phyloP scores from a whole-genome alignment of 495 filamentous ascomycete species.

The Hypoxylon crocopeplum region DNA sequence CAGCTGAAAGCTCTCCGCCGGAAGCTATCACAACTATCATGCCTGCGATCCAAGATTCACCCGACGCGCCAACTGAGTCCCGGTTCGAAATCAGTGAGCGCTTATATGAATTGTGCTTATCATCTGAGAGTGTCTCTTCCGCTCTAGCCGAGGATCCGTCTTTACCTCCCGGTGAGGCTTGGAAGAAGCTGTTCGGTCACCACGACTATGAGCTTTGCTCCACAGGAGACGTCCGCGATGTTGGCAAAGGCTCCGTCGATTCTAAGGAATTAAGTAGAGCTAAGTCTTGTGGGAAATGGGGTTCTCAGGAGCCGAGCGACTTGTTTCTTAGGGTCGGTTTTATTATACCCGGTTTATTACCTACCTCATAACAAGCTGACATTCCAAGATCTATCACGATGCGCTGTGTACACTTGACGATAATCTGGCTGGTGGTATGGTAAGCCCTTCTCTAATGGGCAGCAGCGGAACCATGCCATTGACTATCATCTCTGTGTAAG shows the following conservation, averaged over 20 bases:
- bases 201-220: conserved; percentile 18
- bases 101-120: conserved; percentile 59
- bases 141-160: conserved; percentile 61
- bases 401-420: conserved; percentile 66
- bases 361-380: background rate
- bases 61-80: conserved; percentile 4
- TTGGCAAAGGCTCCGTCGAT: conserved; percentile 32
- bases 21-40: background rate
- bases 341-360: background rate
- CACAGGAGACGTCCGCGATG: conserved; percentile 32
- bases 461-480: conserved; percentile 69
- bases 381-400: conserved; percentile 68
- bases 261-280: conserved; percentile 59
- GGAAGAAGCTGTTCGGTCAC: conserved; percentile 59
- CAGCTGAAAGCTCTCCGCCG: background rate
- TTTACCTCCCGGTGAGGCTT: conserved; percentile 58
- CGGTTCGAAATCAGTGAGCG: conserved; percentile 50
- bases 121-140: conserved; percentile 60
- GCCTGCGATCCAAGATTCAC: conserved; percentile 12
- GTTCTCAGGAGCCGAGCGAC: conserved; percentile 64
- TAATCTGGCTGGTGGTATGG: conserved; percentile 61
- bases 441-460: conserved; percentile 75
- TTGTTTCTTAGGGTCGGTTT: conserved; percentile 66
- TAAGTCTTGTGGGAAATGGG: conserved; percentile 71
- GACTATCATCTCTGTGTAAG: conserved; percentile 69